These are phyloP conservation scores for Aspergillus ustus DNA, from an alignment of 2,329 filamentous ascomycete species.

Conservation along the genomic window DNA sequence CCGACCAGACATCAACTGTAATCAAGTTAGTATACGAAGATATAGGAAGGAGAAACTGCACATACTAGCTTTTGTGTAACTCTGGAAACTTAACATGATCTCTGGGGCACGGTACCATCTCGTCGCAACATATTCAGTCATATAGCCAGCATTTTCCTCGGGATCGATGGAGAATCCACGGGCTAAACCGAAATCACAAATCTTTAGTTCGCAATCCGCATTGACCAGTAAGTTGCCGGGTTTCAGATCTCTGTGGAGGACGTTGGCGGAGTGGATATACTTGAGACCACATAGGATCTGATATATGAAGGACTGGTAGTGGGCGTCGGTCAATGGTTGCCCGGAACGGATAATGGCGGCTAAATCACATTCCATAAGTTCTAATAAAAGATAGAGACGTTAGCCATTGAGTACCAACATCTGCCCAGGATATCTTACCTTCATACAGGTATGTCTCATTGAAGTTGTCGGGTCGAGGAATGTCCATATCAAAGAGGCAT, in stretches of 20 bases:
- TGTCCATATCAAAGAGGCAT: slow-evolving; percentile 99
- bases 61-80: slow-evolving; percentile 99
- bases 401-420: neutral
- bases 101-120: slow-evolving; percentile 98
- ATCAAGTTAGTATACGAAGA: slow-evolving; percentile 16
- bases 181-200: slow-evolving; percentile 96
- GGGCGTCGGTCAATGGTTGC: slow-evolving; percentile 94
- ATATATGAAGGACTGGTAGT: slow-evolving; percentile 99
- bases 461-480: slow-evolving; percentile 94
- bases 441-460: slow-evolving; percentile 99
- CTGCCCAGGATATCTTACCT: slow-evolving; percentile 59
- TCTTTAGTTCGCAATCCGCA: slow-evolving; percentile 98
- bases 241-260: slow-evolving; percentile 95
- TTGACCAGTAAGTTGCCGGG: slow-evolving; percentile 97
- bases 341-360: slow-evolving; percentile 97
- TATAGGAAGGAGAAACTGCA: slow-evolving; percentile 39
- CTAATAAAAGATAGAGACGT: slow-evolving; percentile 51
- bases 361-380: slow-evolving; percentile 98
- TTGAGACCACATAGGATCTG: slow-evolving; percentile 98
- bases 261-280: slow-evolving; percentile 98
- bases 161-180: slow-evolving; percentile 96
- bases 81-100: slow-evolving; percentile 99
- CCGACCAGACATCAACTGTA: slow-evolving; percentile 97
- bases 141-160: slow-evolving; percentile 97
- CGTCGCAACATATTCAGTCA: slow-evolving; percentile 99